Base-by-base conservation (phyloP, 2,329 filamentous ascomycete species). In the Gliomastix tumulicola region DNA sequence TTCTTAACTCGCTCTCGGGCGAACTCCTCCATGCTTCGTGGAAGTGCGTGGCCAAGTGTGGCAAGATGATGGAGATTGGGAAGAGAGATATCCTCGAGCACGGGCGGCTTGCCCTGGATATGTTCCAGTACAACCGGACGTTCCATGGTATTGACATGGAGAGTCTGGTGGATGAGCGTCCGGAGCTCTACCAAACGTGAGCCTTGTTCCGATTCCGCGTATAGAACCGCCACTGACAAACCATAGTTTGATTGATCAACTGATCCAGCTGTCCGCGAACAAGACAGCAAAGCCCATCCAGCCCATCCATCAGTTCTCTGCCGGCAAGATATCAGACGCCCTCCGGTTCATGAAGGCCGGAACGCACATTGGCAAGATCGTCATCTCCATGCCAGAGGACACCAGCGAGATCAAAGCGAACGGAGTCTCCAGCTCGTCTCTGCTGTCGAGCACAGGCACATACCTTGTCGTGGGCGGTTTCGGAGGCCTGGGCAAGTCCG, bases 1-100 rank as follows among this genome's bases (percentile, higher is more conserved):
- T 63, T 1, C 33, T 65, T 4, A 62, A 62, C 38, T 56, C 51
- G 0, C 42, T 60, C 0, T 39, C 48, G 0, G 58, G 57, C 1
- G 54, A 59, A 38, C 19, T 22, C 4, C 39, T 63, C 0, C 47
- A 43, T 0, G 48, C 53, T 4, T 57, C 61, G 0, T 72, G 62
- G 64, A 41, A 56, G 1, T 69, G 64, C 32, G 49, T 74, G 4
- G 65, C 68, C 2, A 46, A 54, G 6, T 66, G 61, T 32, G 68
- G 66, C 0, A 55, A 47, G 4, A 62, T 74, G 49, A 38, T 71
- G 0, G 67, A 72, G 36, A 60, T 71, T n/a, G 65, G 64, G 7
- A 64, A 63, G 42, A 48, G 57, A 6, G 64, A 70, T 32, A 49
- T 69, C 5, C 5, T 37, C 21, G 38, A 22, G 7, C 21, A 23